Percentiles rank a stretch among this genome's conserved stretches.
Evolutionary conservation across 352 stramenopile species (phyloP).

Genomic region (Phytophthora tubulina): DNA sequence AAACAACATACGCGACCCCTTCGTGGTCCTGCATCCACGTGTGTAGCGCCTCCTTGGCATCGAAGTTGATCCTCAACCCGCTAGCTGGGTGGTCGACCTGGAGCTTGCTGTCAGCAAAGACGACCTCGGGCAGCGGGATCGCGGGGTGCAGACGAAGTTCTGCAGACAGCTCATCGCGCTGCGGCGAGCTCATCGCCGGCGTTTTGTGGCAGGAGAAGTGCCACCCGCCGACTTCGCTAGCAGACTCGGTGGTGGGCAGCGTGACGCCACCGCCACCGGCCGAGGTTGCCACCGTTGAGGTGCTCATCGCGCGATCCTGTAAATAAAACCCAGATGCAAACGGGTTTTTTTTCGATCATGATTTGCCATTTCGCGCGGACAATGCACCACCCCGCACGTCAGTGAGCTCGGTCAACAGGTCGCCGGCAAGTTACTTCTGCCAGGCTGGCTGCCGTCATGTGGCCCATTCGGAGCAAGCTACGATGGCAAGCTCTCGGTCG

Average conservation of each 20-base stretch:
- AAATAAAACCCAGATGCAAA: constrained; percentile 9
- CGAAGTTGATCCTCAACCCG: constrained; percentile 52
- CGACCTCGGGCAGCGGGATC: constrained; percentile 66
- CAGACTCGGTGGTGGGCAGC: constrained; percentile 16
- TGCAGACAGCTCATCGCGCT: constrained; percentile 42
- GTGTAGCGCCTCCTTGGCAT: constrained; percentile 50
- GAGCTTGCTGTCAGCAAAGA: constrained; percentile 58
- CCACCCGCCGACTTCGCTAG: constrained; percentile 52
- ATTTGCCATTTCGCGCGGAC: constrained; percentile 7
- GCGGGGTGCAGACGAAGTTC: constrained; percentile 41
- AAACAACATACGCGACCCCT: constrained; percentile 21
- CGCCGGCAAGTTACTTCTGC: too few relatives aligned
- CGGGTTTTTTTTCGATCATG: constrained; percentile 18
- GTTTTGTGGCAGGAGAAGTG: constrained; percentile 46
- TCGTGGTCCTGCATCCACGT: constrained; percentile 49
- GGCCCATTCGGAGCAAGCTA: too few relatives aligned
- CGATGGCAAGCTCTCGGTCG: too few relatives aligned
- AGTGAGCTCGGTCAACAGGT: too few relatives aligned
- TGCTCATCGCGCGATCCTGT: constrained; percentile 1
- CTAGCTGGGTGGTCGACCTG: constrained; percentile 39
- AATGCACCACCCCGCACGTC: too few relatives aligned
- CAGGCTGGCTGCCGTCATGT: too few relatives aligned
- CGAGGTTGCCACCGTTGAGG: background rate
- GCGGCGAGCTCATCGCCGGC: constrained; percentile 54
- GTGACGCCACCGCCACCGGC: background rate